A percentile compares a stretch with the other conserved stretches of the same genome.
Evolutionary conservation across 2,329 filamentous ascomycete genomes (phyloP).

Genomic region (Botrytis paeoniae): DNA sequence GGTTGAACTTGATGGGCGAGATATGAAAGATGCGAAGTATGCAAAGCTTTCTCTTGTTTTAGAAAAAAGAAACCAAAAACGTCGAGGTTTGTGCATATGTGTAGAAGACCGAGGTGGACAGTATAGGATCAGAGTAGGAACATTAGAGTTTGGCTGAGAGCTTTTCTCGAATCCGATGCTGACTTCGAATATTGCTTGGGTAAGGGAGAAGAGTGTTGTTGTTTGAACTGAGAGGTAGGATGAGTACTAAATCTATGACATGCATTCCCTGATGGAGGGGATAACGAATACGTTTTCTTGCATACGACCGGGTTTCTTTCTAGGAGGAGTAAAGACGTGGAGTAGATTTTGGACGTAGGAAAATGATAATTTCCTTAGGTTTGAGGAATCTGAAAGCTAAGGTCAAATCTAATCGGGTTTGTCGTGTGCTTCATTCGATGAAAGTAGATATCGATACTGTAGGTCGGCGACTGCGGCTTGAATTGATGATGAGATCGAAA

Average conservation of each 20-base stretch:
- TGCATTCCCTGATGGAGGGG: slow-evolving; percentile 18
- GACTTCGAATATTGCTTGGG: not conserved
- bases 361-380: not conserved
- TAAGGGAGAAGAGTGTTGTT: slow-evolving; percentile 8
- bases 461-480: slow-evolving; percentile 18
- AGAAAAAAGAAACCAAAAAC: not conserved
- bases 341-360: not conserved
- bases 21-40: slow-evolving; percentile 5
- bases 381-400: not conserved
- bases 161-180: slow-evolving; percentile 6
- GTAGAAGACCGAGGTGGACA: not conserved
- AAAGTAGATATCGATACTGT: slow-evolving; percentile 6
- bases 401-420: slow-evolving; percentile 11
- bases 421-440: slow-evolving; percentile 17
- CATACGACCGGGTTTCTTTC: slow-evolving; percentile 9
- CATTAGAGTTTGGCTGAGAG: slow-evolving; percentile 5
- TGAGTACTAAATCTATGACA: slow-evolving; percentile 18
- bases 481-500: slow-evolving; percentile 12
- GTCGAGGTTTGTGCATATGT: not conserved
- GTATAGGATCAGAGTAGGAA: slow-evolving; percentile 8
- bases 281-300: slow-evolving; percentile 14
- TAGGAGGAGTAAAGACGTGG: slow-evolving; percentile 7
- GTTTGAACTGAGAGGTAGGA: slow-evolving; percentile 13
- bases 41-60: not conserved
- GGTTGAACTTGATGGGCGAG: not conserved